Conservation (phyloP, 352 stramenopile genomes). For the Globisporangium irregulare region DNA sequence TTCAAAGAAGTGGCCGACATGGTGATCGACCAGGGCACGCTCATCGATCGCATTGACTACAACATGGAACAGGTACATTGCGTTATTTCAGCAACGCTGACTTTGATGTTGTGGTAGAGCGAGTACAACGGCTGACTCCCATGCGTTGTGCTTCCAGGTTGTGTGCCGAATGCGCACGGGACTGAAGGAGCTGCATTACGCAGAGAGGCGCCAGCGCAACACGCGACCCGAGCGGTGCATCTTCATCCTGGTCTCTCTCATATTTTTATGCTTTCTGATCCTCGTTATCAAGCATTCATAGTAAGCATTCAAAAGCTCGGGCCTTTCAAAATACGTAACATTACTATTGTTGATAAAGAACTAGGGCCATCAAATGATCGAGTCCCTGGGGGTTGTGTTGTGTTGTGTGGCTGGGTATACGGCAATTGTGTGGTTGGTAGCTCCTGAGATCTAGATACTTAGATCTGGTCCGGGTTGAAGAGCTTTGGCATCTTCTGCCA, state of each 20-base stretch:
- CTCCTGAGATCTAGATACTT: neutral
- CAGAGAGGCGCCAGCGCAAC: slow-evolving; percentile 64
- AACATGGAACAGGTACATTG: slow-evolving; percentile 78
- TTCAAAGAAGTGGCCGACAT: slow-evolving; percentile 83
- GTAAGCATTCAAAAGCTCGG: too few species aligned
- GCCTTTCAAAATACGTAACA: slow-evolving; percentile 9
- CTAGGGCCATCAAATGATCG: neutral
- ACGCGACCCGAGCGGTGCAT: slow-evolving; percentile 73
- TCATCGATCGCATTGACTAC: slow-evolving; percentile 86
- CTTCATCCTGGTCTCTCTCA: slow-evolving; percentile 52
- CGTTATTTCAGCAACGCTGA: neutral
- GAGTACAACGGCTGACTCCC: neutral
- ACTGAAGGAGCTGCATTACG: slow-evolving; percentile 52
- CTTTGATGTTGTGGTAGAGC: neutral
- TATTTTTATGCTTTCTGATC: slow-evolving; percentile 65
- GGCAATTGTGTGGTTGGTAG: neutral
- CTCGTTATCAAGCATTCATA: slow-evolving; percentile 68
- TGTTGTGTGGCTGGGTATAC: neutral
- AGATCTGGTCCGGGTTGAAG: slow-evolving; percentile 56
- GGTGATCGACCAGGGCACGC: slow-evolving; percentile 80
- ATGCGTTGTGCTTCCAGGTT: slow-evolving; percentile 30
- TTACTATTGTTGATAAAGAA: neutral
- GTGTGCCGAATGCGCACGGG: slow-evolving; percentile 54
- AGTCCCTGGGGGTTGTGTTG: neutral
- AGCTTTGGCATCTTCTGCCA: slow-evolving; percentile 92